phyloP scores from a whole-genome alignment of 495 filamentous ascomycete genomes.

The Hyaloscypha variabilis region DNA sequence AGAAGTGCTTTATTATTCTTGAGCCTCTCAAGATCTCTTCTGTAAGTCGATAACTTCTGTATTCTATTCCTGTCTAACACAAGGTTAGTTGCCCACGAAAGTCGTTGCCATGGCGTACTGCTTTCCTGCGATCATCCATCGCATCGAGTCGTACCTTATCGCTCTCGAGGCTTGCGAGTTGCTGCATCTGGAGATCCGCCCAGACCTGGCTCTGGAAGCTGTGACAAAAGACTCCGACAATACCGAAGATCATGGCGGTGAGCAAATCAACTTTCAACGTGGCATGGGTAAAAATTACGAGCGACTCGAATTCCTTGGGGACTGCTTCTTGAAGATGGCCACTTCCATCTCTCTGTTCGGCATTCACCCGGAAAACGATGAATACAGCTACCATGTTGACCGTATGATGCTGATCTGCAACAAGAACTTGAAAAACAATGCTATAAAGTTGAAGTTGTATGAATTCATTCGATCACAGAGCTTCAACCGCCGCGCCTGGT shows the following conservation, averaged over 20 bases:
- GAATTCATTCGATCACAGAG: constrained; percentile 81
- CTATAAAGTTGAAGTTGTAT: constrained; percentile 66
- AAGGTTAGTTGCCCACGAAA: constrained; percentile 60
- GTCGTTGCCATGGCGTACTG: constrained; percentile 68
- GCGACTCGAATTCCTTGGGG: constrained; percentile 90
- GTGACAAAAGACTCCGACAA: constrained; percentile 96
- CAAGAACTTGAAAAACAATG: constrained; percentile 80
- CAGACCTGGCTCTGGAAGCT: constrained; percentile 80
- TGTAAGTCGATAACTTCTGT: constrained; percentile 49
- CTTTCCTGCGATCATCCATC: constrained; percentile 82
- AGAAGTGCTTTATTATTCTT: constrained; percentile 50
- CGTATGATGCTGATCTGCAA: constrained; percentile 95
- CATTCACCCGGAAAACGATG: constrained; percentile 73
- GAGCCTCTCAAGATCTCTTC: constrained; percentile 69
- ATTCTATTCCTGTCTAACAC: background rate
- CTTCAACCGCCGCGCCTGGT: constrained; percentile 81
- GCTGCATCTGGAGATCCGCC: constrained; percentile 59
- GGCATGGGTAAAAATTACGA: constrained; percentile 99
- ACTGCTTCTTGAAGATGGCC: constrained; percentile 94
- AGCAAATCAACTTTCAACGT: constrained; percentile 73
- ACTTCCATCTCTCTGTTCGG: constrained; percentile 85
- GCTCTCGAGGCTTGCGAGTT: constrained; percentile 70
- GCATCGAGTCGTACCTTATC: constrained; percentile 81
- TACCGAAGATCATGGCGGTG: constrained; percentile 71
- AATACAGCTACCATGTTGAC: constrained; percentile 86